phyloP scores from a whole-genome alignment of 176 grass and related monocot species.

The Pharus latifolius region DNA sequence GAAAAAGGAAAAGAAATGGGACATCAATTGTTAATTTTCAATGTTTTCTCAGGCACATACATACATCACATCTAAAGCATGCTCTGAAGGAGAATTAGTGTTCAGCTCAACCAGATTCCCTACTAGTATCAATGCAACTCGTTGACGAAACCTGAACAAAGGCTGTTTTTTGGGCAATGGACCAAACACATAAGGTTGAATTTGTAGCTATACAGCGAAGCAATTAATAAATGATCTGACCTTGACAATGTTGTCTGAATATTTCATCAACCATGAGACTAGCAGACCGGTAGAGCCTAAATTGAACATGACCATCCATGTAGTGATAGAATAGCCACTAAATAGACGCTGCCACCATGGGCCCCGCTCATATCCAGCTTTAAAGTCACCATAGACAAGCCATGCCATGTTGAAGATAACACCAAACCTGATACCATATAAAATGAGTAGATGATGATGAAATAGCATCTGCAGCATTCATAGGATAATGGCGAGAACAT shows the following conservation, averaged over 20 bases:
- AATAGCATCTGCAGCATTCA: background rate
- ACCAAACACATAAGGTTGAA: background rate
- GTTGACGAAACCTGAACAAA: background rate
- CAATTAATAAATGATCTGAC: conserved; percentile 20
- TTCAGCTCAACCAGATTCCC: background rate
- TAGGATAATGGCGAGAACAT: background rate
- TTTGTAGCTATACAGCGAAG: background rate
- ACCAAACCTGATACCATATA: conserved; percentile 60
- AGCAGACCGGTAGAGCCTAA: conserved; percentile 88
- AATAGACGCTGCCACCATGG: conserved; percentile 82
- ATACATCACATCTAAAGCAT: conserved; percentile 9
- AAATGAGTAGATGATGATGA: conserved; percentile 20
- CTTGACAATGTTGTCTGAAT: conserved; percentile 98
- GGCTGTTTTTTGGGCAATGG: background rate
- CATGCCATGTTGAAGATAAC: conserved; percentile 86
- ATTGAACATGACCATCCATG: conserved; percentile 96
- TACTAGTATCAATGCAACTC: background rate
- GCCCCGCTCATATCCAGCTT: conserved; percentile 78
- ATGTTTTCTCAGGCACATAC: background rate
- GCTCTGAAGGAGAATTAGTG: background rate
- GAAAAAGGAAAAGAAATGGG: background rate
- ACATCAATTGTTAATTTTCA: background rate
- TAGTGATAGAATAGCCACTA: conserved; percentile 75
- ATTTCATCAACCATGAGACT: conserved; percentile 98
- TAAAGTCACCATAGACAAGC: conserved; percentile 73